Conservation (phyloP, 129 eudicot genomes). For the Ambrosia artemisiifolia region DNA sequence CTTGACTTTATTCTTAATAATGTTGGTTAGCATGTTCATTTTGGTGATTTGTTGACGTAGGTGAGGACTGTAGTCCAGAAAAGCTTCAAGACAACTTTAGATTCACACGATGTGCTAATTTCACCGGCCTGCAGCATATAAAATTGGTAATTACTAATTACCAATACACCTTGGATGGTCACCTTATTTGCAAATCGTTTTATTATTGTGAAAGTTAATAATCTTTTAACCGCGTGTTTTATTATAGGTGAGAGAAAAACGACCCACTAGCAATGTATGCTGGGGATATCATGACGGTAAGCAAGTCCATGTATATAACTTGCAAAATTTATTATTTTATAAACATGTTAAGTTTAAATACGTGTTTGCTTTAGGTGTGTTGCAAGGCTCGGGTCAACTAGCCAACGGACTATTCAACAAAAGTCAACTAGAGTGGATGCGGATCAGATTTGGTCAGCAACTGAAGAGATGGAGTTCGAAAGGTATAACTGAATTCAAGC, state of each 20-base stretch:
- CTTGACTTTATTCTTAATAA: too few relatives aligned
- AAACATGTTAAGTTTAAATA: too few relatives aligned
- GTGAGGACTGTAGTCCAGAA: conserved; percentile 86
- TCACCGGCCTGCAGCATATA: conserved; percentile 97
- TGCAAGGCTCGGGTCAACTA: too few relatives aligned
- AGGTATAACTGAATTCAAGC: too few relatives aligned
- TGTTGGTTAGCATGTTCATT: too few relatives aligned
- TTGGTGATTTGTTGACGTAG: conserved; percentile 46
- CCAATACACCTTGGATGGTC: not conserved
- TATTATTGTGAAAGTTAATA: not conserved
- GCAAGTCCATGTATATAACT: too few relatives aligned
- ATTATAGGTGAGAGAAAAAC: conserved; percentile 86
- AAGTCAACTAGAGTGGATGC: too few relatives aligned
- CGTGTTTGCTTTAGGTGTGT: too few relatives aligned
- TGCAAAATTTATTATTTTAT: too few relatives aligned
- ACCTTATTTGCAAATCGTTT: not conserved
- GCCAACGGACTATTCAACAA: too few relatives aligned
- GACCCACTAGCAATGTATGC: conserved; percentile 99
- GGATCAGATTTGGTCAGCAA: too few relatives aligned
- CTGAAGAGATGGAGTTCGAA: too few relatives aligned
- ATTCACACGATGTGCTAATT: conserved; percentile 75
- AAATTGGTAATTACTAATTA: conserved; percentile 78
- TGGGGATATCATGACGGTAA: conserved; percentile 97
- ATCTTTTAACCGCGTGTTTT: not conserved
- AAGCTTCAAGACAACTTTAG: conserved; percentile 82